These are phyloP conservation scores for Laburnicola sp. DNA, from an alignment of 2,329 filamentous ascomycete species.

Conservation along the genomic window DNA sequence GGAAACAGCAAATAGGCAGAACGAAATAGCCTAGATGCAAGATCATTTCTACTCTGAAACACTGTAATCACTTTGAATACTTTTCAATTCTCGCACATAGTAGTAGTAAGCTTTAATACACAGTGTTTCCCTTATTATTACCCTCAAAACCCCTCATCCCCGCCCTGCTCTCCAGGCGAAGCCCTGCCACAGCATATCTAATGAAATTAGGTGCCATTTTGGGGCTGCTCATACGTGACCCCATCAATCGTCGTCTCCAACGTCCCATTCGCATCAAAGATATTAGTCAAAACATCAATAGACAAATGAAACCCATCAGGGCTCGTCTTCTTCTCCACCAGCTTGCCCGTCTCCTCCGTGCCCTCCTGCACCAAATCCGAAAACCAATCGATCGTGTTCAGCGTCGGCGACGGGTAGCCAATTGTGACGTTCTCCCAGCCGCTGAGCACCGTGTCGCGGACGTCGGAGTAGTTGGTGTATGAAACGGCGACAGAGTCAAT, in stretches of 20 bases:
- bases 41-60: no score
- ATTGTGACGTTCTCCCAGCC: constrained; percentile 44
- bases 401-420: constrained; percentile 11
- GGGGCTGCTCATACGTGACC: constrained; percentile 45
- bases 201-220: constrained; percentile 27
- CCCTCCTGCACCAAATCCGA: constrained; percentile 47
- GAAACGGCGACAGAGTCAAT: constrained; percentile 35
- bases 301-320: constrained; percentile 45
- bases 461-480: constrained; percentile 47
- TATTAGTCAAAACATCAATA: constrained; percentile 47
- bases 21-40: no score
- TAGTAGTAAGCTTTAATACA: no score
- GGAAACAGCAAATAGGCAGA: no score
- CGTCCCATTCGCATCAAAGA: constrained; percentile 49
- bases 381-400: constrained; percentile 44
- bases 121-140: no score
- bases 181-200: no score
- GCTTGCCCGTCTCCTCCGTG: constrained; percentile 38
- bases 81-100: no score
- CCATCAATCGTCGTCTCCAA: constrained; percentile 47
- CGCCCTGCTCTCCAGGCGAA: no score
- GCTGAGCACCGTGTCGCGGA: constrained; percentile 36
- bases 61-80: no score
- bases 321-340: constrained; percentile 49
- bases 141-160: no score